Percentiles rank a stretch among this genome's conserved stretches.
Evolutionary conservation across 495 filamentous ascomycete species (phyloP).

Genomic region (Xylaria curta): DNA sequence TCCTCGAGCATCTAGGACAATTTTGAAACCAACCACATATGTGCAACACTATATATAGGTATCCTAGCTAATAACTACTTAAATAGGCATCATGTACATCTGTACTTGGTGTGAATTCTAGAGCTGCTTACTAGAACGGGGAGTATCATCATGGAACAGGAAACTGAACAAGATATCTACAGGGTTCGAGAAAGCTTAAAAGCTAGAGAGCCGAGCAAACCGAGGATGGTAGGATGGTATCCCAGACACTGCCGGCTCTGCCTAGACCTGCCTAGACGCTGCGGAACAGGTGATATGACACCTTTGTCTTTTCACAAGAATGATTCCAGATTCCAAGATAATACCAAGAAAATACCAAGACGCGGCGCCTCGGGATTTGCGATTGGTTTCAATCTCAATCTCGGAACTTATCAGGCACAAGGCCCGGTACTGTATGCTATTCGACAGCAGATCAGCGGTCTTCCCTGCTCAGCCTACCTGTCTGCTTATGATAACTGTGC

Average conservation of each 20-base stretch:
- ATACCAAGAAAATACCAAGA: constrained; percentile 30
- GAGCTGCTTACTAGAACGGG: neutral
- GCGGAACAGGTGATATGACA: neutral
- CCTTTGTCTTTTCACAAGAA: neutral
- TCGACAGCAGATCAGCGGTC: constrained; percentile 12
- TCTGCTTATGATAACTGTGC: constrained; percentile 11
- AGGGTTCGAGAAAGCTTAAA: neutral
- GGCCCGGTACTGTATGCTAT: constrained; percentile 3
- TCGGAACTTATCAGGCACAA: neutral
- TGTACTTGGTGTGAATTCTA: neutral
- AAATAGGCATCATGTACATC: neutral
- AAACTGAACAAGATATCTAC: neutral
- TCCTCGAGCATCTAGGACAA: constrained; percentile 10
- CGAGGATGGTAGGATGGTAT: neutral
- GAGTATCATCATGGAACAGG: neutral
- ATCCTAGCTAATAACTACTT: neutral
- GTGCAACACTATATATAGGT: constrained; percentile 6
- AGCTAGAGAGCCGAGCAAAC: neutral
- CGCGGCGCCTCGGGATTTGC: constrained; percentile 16
- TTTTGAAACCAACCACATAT: neutral
- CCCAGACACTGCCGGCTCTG: neutral
- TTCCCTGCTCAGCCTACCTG: constrained; percentile 1
- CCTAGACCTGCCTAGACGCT: neutral
- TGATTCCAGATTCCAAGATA: neutral
- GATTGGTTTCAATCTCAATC: constrained; percentile 19